phyloP scores from a whole-genome alignment of 768 basidiomycete species.

The Lanmaoa rubissima region DNA sequence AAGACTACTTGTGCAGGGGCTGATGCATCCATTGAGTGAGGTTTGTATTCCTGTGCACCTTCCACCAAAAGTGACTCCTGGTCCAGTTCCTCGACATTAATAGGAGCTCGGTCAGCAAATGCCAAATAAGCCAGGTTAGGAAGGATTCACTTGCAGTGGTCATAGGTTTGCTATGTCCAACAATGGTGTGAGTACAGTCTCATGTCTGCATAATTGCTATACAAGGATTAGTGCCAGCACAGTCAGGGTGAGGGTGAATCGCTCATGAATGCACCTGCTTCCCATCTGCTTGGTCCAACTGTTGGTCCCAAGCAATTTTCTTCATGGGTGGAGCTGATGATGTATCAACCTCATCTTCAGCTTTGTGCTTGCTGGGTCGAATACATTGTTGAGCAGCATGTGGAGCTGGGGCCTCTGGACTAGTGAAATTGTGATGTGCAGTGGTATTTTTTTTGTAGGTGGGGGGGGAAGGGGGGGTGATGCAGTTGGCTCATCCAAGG shows the following conservation, averaged over 20 bases:
- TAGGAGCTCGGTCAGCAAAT: background rate
- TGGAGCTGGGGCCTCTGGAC: background rate
- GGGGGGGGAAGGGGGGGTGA: too few relatives aligned
- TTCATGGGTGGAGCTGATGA: background rate
- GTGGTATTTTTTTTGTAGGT: background rate
- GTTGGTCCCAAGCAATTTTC: background rate
- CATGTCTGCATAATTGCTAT: background rate
- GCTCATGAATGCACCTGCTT: background rate
- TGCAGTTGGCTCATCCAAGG: too few relatives aligned
- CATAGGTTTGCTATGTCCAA: background rate
- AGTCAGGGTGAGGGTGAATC: background rate
- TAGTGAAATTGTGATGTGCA: too few relatives aligned
- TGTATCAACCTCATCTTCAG: background rate
- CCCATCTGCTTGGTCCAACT: too few relatives aligned
- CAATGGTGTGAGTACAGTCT: too few relatives aligned
- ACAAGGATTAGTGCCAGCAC: background rate
- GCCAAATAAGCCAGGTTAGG: background rate
- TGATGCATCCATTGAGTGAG: background rate
- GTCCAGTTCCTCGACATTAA: background rate
- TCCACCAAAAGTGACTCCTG: background rate
- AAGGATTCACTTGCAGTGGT: background rate
- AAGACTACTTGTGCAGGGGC: background rate
- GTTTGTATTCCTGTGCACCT: background rate
- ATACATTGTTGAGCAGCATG: background rate
- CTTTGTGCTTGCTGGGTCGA: background rate